phyloP scores from a whole-genome alignment of 2,329 filamentous ascomycete genomes.

The Chaetomiaceae sp. region DNA sequence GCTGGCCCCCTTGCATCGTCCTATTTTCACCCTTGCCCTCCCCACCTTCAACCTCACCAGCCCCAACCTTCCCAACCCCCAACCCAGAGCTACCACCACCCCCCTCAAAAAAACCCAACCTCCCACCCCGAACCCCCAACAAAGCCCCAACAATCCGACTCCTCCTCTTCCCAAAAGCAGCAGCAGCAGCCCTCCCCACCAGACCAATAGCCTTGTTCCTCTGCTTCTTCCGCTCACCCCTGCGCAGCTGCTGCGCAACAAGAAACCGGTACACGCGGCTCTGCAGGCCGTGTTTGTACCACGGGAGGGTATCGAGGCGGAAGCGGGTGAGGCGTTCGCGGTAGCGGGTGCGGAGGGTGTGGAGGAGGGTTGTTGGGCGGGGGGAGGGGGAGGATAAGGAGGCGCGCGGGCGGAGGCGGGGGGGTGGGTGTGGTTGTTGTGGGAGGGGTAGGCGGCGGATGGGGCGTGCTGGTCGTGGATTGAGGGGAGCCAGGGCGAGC shows the following conservation, averaged over 20 bases:
- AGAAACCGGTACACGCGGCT: constrained; percentile 72
- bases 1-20: neutral
- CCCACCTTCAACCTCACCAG: neutral
- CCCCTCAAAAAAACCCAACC: neutral
- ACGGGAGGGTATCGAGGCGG: constrained; percentile 69
- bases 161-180: constrained; percentile 27
- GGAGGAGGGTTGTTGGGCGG: constrained; percentile 51
- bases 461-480: constrained; percentile 7
- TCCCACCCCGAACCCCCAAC: constrained; percentile 1
- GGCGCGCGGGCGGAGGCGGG: constrained; percentile 13
- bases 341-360: constrained; percentile 48
- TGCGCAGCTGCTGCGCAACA: constrained; percentile 52
- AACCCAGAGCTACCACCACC: neutral
- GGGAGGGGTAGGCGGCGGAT: constrained; percentile 26
- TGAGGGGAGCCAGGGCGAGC: constrained; percentile 9
- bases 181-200: no score
- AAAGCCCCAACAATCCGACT: constrained; percentile 37
- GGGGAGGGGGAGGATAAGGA: constrained; percentile 31
- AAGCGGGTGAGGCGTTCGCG: constrained; percentile 64
- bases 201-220: no score
- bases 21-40: neutral
- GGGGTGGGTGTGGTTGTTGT: constrained; percentile 30
- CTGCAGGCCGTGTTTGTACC: constrained; percentile 66
- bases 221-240: constrained; percentile 31
- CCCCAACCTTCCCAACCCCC: neutral